Evolutionary conservation across 805 yeast genomes (phyloP).

Genomic region (Cyberlindnera veronae): DNA sequence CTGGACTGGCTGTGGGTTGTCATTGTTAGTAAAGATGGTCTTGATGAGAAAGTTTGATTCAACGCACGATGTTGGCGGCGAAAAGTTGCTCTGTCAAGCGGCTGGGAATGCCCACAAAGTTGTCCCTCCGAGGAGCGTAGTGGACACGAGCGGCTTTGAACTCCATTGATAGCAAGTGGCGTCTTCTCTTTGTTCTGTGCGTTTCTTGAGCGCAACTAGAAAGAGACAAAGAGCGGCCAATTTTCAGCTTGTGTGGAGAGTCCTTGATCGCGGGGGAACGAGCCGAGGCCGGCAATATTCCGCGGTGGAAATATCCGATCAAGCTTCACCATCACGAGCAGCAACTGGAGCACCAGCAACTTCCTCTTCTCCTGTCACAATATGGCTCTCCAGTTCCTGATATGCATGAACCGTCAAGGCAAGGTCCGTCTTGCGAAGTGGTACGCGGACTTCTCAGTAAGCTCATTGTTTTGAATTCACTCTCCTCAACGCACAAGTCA

Average conservation of each 20-base stretch:
- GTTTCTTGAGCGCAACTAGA: no score
- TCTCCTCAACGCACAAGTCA: no score
- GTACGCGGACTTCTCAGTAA: constrained; percentile 47
- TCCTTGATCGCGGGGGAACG: neutral
- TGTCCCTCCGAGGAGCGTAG: constrained; percentile 5
- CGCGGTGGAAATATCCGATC: no score
- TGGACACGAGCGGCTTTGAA: constrained; percentile 2
- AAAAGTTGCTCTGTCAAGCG: constrained; percentile 29
- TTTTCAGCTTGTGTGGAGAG: neutral
- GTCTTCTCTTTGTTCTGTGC: no score
- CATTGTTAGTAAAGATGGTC: constrained; percentile 6
- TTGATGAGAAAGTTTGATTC: neutral
- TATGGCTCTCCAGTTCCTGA: constrained; percentile 78
- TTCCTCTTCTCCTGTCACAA: no score
- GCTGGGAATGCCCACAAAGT: constrained; percentile 10
- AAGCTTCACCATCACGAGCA: neutral
- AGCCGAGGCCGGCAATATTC: neutral
- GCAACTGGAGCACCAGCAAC: no score
- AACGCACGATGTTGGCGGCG: constrained; percentile 47
- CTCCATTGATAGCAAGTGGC: no score
- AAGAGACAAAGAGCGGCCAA: no score
- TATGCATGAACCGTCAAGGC: constrained; percentile 92
- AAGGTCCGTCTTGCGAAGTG: constrained; percentile 82
- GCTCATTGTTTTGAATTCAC: constrained; percentile 13
- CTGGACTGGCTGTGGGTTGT: constrained; percentile 39